Percentiles rank a stretch among this genome's conserved stretches.
Conservation (phyloP, 2,329 filamentous ascomycete genomes). For the Fusarium veterinarium region DNA sequence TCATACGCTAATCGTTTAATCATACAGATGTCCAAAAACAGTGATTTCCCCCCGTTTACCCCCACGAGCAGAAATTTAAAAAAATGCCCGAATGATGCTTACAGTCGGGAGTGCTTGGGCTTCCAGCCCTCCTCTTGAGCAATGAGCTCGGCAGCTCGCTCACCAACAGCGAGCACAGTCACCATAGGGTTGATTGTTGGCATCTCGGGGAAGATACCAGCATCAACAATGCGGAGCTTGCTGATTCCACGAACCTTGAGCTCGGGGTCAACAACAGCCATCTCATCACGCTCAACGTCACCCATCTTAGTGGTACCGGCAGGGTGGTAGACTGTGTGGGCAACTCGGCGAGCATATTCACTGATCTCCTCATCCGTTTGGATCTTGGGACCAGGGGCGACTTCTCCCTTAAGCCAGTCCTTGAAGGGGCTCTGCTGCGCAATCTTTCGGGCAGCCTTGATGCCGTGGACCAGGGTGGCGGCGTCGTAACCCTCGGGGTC, state of each 20-base stretch:
- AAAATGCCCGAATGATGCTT: slow-evolving; percentile 13
- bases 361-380: slow-evolving; percentile 83
- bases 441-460: slow-evolving; percentile 81
- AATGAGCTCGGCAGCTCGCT: slow-evolving; percentile 86
- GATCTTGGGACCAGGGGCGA: slow-evolving; percentile 78
- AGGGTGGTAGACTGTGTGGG: slow-evolving; percentile 92
- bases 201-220: slow-evolving; percentile 90
- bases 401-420: slow-evolving; percentile 84
- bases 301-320: slow-evolving; percentile 94
- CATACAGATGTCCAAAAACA: slow-evolving; percentile 32
- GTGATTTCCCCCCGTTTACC: background rate
- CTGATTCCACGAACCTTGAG: slow-evolving; percentile 78
- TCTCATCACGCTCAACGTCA: slow-evolving; percentile 72
- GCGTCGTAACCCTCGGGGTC: slow-evolving; percentile 88
- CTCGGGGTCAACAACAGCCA: slow-evolving; percentile 83
- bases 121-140: slow-evolving; percentile 70
- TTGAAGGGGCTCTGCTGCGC: slow-evolving; percentile 82
- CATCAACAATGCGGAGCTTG: slow-evolving; percentile 83
- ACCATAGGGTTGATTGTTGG: slow-evolving; percentile 90
- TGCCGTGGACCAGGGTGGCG: slow-evolving; percentile 80
- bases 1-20: slow-evolving; percentile 35
- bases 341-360: slow-evolving; percentile 83
- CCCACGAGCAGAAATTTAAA: slow-evolving; percentile 3
- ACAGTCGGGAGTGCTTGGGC: slow-evolving; percentile 49
- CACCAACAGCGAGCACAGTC: slow-evolving; percentile 85